A percentile compares a stretch with the other conserved stretches of the same genome.
Evolutionary conservation across 2,329 filamentous ascomycete genomes (phyloP).

Genomic region (Dactylella cylindrospora): DNA sequence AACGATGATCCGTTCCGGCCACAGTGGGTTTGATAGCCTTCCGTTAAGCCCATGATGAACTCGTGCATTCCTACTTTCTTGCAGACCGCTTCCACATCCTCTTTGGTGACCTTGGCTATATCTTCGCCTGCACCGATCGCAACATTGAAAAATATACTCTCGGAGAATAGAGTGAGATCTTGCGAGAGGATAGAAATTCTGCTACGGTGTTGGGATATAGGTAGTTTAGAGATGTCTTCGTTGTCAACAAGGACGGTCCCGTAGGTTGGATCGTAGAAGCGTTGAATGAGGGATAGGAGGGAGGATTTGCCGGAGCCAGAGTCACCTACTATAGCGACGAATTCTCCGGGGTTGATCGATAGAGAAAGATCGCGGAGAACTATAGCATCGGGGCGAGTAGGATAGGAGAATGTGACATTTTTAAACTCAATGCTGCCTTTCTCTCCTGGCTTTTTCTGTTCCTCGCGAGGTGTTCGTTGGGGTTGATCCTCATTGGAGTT

Average conservation of each 20-base stretch:
- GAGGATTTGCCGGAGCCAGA: constrained; percentile 70
- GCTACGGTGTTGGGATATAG: constrained; percentile 57
- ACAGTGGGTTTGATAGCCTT: constrained; percentile 87
- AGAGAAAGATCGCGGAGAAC: constrained; percentile 63
- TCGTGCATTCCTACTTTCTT: constrained; percentile 92
- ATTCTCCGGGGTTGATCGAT: constrained; percentile 62
- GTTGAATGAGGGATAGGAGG: constrained; percentile 61
- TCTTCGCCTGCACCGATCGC: constrained; percentile 55
- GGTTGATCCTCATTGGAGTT: constrained; percentile 4
- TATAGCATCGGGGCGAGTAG: constrained; percentile 61
- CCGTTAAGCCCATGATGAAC: constrained; percentile 77
- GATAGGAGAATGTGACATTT: constrained; percentile 67
- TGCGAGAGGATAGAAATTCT: constrained; percentile 62
- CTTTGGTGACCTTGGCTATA: constrained; percentile 12
- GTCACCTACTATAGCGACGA: constrained; percentile 66
- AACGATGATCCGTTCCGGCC: constrained; percentile 76
- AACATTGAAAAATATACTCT: constrained; percentile 61
- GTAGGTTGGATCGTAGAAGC: constrained; percentile 56
- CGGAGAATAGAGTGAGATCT: constrained; percentile 62
- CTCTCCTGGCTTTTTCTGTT: constrained; percentile 49
- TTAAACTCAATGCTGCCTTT: constrained; percentile 58
- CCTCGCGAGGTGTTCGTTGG: not conserved
- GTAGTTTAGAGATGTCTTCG: constrained; percentile 55
- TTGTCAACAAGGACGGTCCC: constrained; percentile 57
- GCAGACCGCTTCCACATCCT: constrained; percentile 45